Evolutionary conservation across 164 flowering plant species (phyloP), one percentile per base, ranked within the genome.

Genomic region (Magnolia sinica): DNA sequence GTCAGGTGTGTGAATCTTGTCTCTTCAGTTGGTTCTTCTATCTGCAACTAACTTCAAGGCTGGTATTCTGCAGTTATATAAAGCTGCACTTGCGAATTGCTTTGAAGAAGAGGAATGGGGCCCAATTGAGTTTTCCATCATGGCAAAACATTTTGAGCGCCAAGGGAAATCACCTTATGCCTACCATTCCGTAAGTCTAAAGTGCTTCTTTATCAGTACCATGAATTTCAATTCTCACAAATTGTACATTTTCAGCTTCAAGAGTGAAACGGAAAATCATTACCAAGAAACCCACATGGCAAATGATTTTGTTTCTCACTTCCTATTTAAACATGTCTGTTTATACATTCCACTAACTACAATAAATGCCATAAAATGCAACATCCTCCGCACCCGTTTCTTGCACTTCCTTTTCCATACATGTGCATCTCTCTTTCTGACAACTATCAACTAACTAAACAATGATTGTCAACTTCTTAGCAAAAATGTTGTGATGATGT

Each of bases 61-160:
- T 27, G 20, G 13, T 20, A 14, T 20, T 66, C n/a, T 27, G 29
- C 81, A 94, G 98, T 77, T 96, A 64, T 96, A 94, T 80, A 96
- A 94, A 87, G 87, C 91, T 61, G 97, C 97, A 8, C 89, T 94
- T 59, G 99, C 92, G 23, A 90, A 90, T 79, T 88, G 92, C 85
- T 96, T 91, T 85, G 99, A 96, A 77, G 80, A 81, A 50, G 98
- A 96, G 76, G 99, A 96, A 9, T 94, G 97, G 98, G 96, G 97
- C 20, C 94, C 97, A 0, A 86, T 92, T 75, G 99, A 94, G 80
- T 96, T 75, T 78, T 85, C 89, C 76, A 83, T 96, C 78, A 84
- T 94, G 96, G 92, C 93, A 27, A 94, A 96, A 78, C 98, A 94
- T 78, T 94, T 96, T 82, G 97, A 92, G 73, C 93, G 97, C 23